Evolutionary conservation across 805 yeast species (phyloP).

Genomic region (Candida ulmi): DNA sequence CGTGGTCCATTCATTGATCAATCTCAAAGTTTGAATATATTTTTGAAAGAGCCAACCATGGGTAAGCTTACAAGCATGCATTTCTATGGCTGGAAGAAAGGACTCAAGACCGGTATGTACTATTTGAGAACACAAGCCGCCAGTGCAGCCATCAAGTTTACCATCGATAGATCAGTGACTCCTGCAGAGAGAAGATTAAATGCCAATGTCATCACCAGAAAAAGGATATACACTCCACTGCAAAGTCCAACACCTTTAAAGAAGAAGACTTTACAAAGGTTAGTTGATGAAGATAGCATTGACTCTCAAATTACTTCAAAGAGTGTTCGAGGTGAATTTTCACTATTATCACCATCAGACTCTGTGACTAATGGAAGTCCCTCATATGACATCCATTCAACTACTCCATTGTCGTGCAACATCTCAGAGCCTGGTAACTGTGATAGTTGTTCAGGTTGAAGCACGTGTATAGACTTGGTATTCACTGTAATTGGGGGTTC

Average conservation of each 20-base stretch:
- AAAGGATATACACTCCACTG: conserved; percentile 7
- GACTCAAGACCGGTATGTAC: conserved; percentile 95
- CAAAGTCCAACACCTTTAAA: not conserved
- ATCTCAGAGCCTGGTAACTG: conserved; percentile 23
- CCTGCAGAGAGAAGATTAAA: conserved; percentile 47
- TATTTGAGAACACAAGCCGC: conserved; percentile 96
- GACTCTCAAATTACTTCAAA: too few species aligned
- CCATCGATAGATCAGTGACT: conserved; percentile 86
- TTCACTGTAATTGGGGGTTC: too few species aligned
- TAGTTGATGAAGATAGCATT: not conserved
- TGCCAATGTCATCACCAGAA: not conserved
- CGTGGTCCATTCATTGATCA: conserved; percentile 84
- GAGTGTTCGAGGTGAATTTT: not conserved
- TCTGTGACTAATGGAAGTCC: not conserved
- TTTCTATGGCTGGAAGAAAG: conserved; percentile 96
- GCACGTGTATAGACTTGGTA: too few species aligned
- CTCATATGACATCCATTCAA: conserved; percentile 11
- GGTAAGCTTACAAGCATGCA: conserved; percentile 95
- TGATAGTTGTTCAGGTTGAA: conserved; percentile 34
- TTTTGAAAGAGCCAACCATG: conserved; percentile 83
- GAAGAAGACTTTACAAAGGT: not conserved
- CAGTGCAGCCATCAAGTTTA: conserved; percentile 90
- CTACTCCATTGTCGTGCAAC: conserved; percentile 15
- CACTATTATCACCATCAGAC: not conserved
- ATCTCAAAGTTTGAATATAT: conserved; percentile 87